Conservation (phyloP, 805 yeast genomes). For the Yamadazyma sp. region DNA sequence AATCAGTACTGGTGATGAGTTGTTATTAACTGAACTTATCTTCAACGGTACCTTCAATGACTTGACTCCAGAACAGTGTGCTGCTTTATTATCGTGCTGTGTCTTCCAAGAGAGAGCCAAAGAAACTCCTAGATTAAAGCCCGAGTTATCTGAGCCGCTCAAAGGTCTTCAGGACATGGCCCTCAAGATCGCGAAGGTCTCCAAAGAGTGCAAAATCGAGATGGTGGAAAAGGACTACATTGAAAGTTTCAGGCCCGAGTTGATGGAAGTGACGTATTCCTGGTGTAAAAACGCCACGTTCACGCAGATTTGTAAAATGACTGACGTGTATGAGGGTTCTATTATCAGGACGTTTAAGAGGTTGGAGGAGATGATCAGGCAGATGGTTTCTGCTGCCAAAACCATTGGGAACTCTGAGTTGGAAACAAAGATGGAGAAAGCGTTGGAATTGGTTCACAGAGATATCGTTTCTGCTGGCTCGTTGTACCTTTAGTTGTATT, state of each 20-base stretch:
- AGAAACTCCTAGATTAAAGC: constrained; percentile 79
- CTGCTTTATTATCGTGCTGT: constrained; percentile 88
- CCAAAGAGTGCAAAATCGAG: constrained; percentile 87
- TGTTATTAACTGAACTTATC: constrained; percentile 83
- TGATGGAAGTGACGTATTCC: constrained; percentile 94
- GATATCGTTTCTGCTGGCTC: constrained; percentile 97
- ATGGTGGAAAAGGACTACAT: constrained; percentile 89
- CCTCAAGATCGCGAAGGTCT: constrained; percentile 80
- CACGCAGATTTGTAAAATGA: constrained; percentile 97
- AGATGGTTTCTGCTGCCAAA: constrained; percentile 86
- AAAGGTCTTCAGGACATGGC: constrained; percentile 91
- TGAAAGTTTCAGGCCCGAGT: constrained; percentile 85
- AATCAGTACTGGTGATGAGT: constrained; percentile 86
- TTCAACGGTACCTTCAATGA: constrained; percentile 95
- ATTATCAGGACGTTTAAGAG: constrained; percentile 93
- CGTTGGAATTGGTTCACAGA: constrained; percentile 84
- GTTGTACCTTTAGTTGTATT: constrained; percentile 54
- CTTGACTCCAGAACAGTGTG: constrained; percentile 84
- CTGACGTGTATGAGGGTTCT: constrained; percentile 97
- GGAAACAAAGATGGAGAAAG: constrained; percentile 85
- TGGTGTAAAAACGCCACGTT: constrained; percentile 98
- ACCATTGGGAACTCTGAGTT: constrained; percentile 89
- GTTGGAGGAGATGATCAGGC: constrained; percentile 88
- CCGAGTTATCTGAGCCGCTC: constrained; percentile 90
- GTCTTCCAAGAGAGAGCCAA: constrained; percentile 96